Conservation (phyloP, 2,329 filamentous ascomycete genomes). For the Periglandula ipomoeae region DNA sequence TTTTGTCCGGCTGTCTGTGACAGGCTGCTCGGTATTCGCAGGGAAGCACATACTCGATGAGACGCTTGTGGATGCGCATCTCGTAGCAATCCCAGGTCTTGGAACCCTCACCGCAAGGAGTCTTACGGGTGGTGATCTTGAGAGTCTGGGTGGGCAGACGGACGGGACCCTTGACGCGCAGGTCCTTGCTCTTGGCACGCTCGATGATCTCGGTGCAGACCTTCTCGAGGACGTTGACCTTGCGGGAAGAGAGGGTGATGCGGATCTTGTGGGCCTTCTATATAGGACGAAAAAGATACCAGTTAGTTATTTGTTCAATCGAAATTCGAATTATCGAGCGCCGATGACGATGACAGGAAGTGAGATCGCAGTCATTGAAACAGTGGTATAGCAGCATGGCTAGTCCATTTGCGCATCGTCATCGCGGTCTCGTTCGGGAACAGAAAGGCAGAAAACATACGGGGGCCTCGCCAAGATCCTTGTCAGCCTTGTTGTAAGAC, state of each 20-base stretch:
- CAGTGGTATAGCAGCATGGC: background rate
- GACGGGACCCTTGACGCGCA: slow-evolving; percentile 96
- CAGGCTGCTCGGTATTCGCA: too few relatives aligned
- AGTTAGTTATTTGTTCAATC: slow-evolving; percentile 10
- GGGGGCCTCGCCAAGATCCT: slow-evolving; percentile 84
- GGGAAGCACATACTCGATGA: slow-evolving; percentile 66
- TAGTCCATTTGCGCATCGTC: background rate
- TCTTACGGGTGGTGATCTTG: slow-evolving; percentile 97
- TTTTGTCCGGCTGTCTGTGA: too few relatives aligned
- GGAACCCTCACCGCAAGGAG: slow-evolving; percentile 97
- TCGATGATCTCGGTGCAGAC: slow-evolving; percentile 98
- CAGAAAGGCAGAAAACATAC: slow-evolving; percentile 37
- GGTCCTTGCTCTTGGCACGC: slow-evolving; percentile 96
- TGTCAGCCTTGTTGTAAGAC: slow-evolving; percentile 94
- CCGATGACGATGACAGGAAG: too few relatives aligned
- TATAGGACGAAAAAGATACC: slow-evolving; percentile 4
- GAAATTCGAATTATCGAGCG: background rate
- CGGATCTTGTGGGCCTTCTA: slow-evolving; percentile 96
- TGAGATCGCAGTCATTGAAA: background rate
- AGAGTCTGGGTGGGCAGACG: slow-evolving; percentile 95
- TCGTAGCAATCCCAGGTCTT: slow-evolving; percentile 99
- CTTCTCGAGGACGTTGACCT: slow-evolving; percentile 94
- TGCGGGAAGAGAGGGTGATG: slow-evolving; percentile 93
- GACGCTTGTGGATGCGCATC: slow-evolving; percentile 98
- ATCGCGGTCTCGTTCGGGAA: background rate